Conservation (phyloP, 305 asterid species). For the Fraxinus nigra region DNA sequence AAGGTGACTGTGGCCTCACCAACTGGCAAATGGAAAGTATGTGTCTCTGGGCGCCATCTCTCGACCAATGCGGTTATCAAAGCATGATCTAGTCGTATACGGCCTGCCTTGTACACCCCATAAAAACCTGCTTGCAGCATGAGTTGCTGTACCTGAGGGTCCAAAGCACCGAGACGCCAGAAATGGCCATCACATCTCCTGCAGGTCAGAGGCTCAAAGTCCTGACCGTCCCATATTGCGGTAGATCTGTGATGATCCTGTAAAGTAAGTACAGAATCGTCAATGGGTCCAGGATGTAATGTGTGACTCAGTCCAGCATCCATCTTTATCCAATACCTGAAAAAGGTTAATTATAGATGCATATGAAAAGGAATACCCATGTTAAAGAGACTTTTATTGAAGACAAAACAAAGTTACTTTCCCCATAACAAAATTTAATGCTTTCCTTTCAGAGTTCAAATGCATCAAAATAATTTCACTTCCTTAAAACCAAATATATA, state of each 20-base stretch:
- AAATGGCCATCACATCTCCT: conserved; percentile 81
- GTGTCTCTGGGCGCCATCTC: conserved; percentile 86
- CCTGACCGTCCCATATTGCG: conserved; percentile 70
- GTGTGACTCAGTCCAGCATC: conserved; percentile 52
- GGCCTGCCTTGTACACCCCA: conserved; percentile 81
- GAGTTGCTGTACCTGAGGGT: conserved; percentile 62
- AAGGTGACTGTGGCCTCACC: conserved; percentile 74
- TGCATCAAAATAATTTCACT: not conserved
- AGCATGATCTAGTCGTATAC: conserved; percentile 75
- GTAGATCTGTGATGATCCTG: conserved; percentile 79
- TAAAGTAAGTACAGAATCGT: conserved; percentile 60
- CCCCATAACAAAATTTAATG: not conserved
- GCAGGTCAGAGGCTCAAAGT: conserved; percentile 76
- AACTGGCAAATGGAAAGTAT: conserved; percentile 74
- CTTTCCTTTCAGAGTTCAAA: not conserved
- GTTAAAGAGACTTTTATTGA: not conserved
- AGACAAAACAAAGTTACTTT: not conserved
- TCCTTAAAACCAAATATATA: not conserved
- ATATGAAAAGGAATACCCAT: not conserved
- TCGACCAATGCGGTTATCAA: conserved; percentile 71
- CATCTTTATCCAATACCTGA: conserved; percentile 37
- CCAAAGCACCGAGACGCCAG: conserved; percentile 71
- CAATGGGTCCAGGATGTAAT: conserved; percentile 79
- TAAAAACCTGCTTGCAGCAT: conserved; percentile 75
- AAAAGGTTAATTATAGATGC: not conserved